Base-by-base conservation (phyloP, 805 yeast genomes). In the Saturnispora hagleri region DNA sequence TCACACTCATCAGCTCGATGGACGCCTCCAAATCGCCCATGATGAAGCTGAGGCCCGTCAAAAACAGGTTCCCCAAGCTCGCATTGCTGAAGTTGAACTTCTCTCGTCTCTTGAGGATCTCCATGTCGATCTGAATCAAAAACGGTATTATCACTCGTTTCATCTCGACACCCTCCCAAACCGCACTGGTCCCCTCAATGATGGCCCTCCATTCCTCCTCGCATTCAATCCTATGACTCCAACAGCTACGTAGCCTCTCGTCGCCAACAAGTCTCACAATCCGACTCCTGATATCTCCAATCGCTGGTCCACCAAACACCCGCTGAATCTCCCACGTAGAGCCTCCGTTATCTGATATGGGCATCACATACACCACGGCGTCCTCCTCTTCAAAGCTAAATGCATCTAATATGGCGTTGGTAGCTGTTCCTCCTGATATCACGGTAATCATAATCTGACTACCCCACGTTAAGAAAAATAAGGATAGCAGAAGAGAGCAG, bases 321-420 rank as follows among this genome's bases (percentile, higher is more conserved):
- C 97, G 69, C 5, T 89, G 73, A 24, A 90, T 77, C 66, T 90
- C 97, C 27, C 95, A 84, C 0, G 97, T 88, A 2, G 97, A 89
- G 0, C 97, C 97, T 17, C 98, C 98, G 62, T 90, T 90, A 65
- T 90, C 98, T 46, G 87, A 81, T 15, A 90, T 79, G 0, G 98
- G 98, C 35, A 90, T 68, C 4, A 89, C 75, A 58, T 85, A 89
- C 2, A 84, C 69, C 4, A 86, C 48, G 12, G 33, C 38, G 26
- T 24, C 13, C 13, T 17, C 47, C 5, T 34, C 18, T n/a, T n/a
- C 27, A 2, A 65, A 51, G 38, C 74, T 71, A 57, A 86, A 82
- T 10, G 82, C 67, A 2, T 79, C 71, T 0, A 87, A 82, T 5
- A 90, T 68, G 9, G 82, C 81, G 64, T 90, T 90, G 2, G 97